Conservation (phyloP, 2,329 filamentous ascomycete genomes). For the Cylindrodendrum hubeiense region DNA sequence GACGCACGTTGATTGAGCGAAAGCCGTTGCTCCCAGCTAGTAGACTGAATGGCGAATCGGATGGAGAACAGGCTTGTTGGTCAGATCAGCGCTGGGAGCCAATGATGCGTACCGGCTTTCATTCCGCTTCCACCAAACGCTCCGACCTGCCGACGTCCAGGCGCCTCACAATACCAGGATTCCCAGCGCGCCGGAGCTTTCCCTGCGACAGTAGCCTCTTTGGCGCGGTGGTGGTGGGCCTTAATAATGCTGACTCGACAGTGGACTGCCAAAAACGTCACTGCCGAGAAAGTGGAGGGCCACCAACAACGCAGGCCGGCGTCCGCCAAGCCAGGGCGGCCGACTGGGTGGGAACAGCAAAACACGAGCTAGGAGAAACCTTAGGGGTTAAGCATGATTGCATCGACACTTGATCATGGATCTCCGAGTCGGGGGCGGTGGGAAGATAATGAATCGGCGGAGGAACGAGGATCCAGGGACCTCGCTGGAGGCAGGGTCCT, state of each 20-base stretch:
- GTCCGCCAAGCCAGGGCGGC: background rate
- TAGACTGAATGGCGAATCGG: no score
- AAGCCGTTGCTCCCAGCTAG: no score
- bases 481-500: background rate
- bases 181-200: background rate
- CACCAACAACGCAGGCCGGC: background rate
- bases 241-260: background rate
- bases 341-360: constrained; percentile 1
- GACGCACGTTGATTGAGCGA: no score
- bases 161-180: background rate
- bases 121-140: background rate
- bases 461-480: background rate
- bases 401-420: constrained; percentile 19
- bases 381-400: constrained; percentile 26
- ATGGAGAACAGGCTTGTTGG: no score
- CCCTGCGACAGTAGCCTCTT: background rate
- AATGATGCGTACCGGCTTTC: background rate
- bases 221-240: background rate
- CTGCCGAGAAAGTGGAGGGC: background rate
- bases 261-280: background rate
- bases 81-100: background rate
- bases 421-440: background rate
- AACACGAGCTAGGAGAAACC: constrained; percentile 4
- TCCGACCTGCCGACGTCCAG: background rate
- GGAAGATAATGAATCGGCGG: constrained; percentile 5